A percentile compares a stretch with the other conserved stretches of the same genome.
Conservation (phyloP, 2,329 filamentous ascomycete species). For the Lecanicillium sp. region DNA sequence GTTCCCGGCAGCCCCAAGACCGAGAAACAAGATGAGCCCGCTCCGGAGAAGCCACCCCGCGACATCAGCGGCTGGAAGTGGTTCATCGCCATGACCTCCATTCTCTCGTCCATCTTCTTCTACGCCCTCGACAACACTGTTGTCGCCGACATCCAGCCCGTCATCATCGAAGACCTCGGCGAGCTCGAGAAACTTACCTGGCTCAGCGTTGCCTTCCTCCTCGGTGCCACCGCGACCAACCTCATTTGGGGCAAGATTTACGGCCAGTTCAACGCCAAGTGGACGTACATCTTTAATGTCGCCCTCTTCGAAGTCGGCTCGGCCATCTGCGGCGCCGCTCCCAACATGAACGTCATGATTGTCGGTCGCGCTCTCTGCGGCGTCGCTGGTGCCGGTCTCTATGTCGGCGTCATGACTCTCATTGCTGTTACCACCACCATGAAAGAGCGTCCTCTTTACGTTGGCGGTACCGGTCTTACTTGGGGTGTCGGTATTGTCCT, state of each 20-base stretch:
- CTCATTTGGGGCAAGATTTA: slow-evolving; percentile 35
- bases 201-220: slow-evolving; percentile 31
- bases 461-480: slow-evolving; percentile 14
- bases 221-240: slow-evolving; percentile 33
- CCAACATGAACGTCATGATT: slow-evolving; percentile 38
- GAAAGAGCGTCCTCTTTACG: slow-evolving; percentile 22
- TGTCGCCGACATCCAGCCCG: slow-evolving; percentile 39
- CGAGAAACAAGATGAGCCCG: too few species aligned
- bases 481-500: slow-evolving; percentile 42
- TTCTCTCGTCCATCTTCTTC: slow-evolving; percentile 26
- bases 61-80: slow-evolving; percentile 12
- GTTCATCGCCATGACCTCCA: slow-evolving; percentile 12
- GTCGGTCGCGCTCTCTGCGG: slow-evolving; percentile 38
- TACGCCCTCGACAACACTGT: slow-evolving; percentile 45
- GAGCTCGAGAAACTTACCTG: slow-evolving; percentile 33
- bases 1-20: too few species aligned
- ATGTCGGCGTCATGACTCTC: slow-evolving; percentile 24
- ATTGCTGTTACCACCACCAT: slow-evolving; percentile 22
- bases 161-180: slow-evolving; percentile 31
- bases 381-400: slow-evolving; percentile 35
- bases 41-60: not conserved
- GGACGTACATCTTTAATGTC: slow-evolving; percentile 22
- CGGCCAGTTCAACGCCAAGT: slow-evolving; percentile 39
- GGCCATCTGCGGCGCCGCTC: slow-evolving; percentile 34
- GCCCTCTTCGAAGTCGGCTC: slow-evolving; percentile 22